Base-by-base conservation (phyloP, 495 filamentous ascomycete species). In the Aspergillus affinis region DNA sequence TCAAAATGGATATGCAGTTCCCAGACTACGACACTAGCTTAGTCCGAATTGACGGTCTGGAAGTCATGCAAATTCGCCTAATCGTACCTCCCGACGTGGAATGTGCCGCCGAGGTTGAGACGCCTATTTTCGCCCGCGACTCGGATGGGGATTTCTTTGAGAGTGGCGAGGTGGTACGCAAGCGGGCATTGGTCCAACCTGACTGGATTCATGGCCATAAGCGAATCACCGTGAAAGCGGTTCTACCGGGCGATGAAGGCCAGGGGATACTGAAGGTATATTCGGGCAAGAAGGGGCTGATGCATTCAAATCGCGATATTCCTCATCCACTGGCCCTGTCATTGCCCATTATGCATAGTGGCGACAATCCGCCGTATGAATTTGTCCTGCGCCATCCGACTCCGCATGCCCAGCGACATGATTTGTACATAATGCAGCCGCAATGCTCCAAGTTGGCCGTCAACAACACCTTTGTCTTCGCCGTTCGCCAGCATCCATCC, bases 401-500 rank as follows among this genome's bases (percentile, higher is more conserved):
- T 0, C 95, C 94, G 12, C 95, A 98, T 71, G 95, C 94, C 47
- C 91, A 95, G 66, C 86, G 94, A 20, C 93, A 99, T 72, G 94
- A 98, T 64, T 84, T 99, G 62, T 99, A 99, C 74, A 88, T 99
- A 66, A 90, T 89, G 32, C 93, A 97, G 65, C 94, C 95, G 0
- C 95, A 98, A 72, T 98, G 94, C 69, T 81, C 88, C 44, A 83
- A 84, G 20, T 78, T 99, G 12, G 92, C 91, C 9, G 74, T 95
- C 47, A 96, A 97, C 76, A 98, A 98, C 69, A 99, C 94, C 7
- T 99, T 96, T 69, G 93, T 99, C 23, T 99, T 99, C 68, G 87
- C 89, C 54, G 88, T 98, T 51, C 89, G 94, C 27, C 94, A 99
- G 68, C 92, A 98, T 69, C 90, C 92, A 0, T 88, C 91, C 41